A percentile compares a stretch with the other conserved stretches of the same genome.
Conservation (phyloP, 495 filamentous ascomycete genomes). For the Hypoxylon intermedium region DNA sequence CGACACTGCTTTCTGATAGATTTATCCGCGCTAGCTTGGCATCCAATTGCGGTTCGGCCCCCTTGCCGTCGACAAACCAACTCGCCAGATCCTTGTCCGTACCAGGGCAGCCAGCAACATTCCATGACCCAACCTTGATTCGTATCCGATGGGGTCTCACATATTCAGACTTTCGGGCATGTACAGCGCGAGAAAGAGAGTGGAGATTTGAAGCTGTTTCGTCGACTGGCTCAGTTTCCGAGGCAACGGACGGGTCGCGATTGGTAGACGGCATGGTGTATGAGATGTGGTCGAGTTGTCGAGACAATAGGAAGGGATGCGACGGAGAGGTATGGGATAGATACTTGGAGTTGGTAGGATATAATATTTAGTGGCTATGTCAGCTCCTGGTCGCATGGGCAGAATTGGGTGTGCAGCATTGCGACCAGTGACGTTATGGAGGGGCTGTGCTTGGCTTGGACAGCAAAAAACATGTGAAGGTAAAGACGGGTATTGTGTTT, state of each 20-base stretch:
- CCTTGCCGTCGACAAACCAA: slow-evolving; percentile 84
- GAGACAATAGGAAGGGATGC: not conserved
- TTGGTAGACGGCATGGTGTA: slow-evolving; percentile 41
- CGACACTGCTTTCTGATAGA: slow-evolving; percentile 43
- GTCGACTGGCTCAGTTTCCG: slow-evolving; percentile 47
- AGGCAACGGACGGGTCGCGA: slow-evolving; percentile 40
- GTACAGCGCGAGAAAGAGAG: slow-evolving; percentile 63
- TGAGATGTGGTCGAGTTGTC: not conserved
- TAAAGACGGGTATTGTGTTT: not conserved
- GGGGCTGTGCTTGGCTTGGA: slow-evolving; percentile 13
- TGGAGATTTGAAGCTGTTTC: slow-evolving; percentile 45
- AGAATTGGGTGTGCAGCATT: slow-evolving; percentile 18
- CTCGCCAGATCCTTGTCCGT: slow-evolving; percentile 84
- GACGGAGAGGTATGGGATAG: not conserved
- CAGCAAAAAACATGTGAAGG: slow-evolving; percentile 18
- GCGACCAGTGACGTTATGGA: slow-evolving; percentile 34
- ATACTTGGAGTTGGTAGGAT: not conserved
- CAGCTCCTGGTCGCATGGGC: slow-evolving; percentile 29
- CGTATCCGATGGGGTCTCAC: slow-evolving; percentile 70
- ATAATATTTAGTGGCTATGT: slow-evolving; percentile 17
- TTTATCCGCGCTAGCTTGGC: slow-evolving; percentile 62
- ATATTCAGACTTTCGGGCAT: slow-evolving; percentile 79
- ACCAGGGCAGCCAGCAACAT: slow-evolving; percentile 81
- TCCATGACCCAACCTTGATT: slow-evolving; percentile 93
- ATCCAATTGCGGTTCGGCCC: slow-evolving; percentile 55